Base-by-base conservation (phyloP, 345 rosid genomes). In the Linum lewisii region DNA sequence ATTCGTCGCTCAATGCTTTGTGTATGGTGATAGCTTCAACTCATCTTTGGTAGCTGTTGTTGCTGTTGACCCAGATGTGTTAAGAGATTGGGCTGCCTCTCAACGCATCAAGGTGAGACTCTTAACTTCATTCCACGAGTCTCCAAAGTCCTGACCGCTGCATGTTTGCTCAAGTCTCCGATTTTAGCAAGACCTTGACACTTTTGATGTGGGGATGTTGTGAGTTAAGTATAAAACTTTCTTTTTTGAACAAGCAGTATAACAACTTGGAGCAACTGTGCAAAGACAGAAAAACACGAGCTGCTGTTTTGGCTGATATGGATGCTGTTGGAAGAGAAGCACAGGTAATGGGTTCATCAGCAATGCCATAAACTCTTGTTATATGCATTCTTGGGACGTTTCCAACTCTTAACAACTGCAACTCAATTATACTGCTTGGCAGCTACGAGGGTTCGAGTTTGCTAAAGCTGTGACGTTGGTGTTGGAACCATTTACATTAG, bases 1-100 rank as follows among this genome's bases (percentile, higher is more conserved):
- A 63, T 93, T 84, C 66, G 66, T 85, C 21, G 78, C 71, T 37
- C 97, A 90, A 60, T 85, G 95, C 77, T 93, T 93, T 77, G 75
- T 93, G 47, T 78, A 93, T 63, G 99, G 99, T 90, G 99, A 93
- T 80, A 93, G 99, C 77, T 70, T 93, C 38, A 90, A 93, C 66
- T 85, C 99, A 47, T 72, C 85, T 57, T 62, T 93, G 78, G 97
- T 93, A 16, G 99, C 87, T 15, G 57, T 93, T 67, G 90, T 90
- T 57, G 74, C 96, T 47, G 95, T 89, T 38, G 99, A 93, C 74
- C 87, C 38, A 20, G 99, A 90, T 69, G 84, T 63, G 45, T 50
- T 93, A 55, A 84, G 76, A 81, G 83, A 79, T 57, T 89, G 94
- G 95, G 97, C 97, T 59, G 80, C 67, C 51, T 82, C 95, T 55